A percentile compares a stretch with the other conserved stretches of the same genome.
Evolutionary conservation across 1,139 yeast species (phyloP).

Genomic region (Sugiyamaella pinicola): DNA sequence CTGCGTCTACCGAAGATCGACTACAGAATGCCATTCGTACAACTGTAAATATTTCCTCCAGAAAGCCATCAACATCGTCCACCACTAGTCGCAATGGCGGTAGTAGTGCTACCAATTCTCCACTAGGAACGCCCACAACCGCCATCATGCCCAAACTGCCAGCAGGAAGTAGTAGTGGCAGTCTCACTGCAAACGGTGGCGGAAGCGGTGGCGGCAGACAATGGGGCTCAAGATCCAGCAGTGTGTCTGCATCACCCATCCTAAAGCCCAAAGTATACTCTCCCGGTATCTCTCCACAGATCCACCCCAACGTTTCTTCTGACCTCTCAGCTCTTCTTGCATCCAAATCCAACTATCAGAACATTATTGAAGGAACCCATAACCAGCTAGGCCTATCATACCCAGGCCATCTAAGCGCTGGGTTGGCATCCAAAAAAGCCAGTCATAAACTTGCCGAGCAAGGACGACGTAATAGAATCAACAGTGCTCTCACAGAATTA

Average conservation of each 20-base stretch:
- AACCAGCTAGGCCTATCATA: slow-evolving; percentile 45
- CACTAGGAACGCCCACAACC: slow-evolving; percentile 27
- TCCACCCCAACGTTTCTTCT: slow-evolving; percentile 29
- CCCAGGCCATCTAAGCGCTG: slow-evolving; percentile 46
- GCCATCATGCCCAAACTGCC: slow-evolving; percentile 31
- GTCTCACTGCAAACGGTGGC: slow-evolving; percentile 16
- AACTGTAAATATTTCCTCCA: slow-evolving; percentile 30
- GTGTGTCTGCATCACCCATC: slow-evolving; percentile 31
- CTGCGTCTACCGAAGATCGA: slow-evolving; percentile 32
- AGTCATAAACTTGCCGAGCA: slow-evolving; percentile 95
- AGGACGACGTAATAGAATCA: slow-evolving; percentile 91
- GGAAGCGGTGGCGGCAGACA: slow-evolving; percentile 12
- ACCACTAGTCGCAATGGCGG: slow-evolving; percentile 16
- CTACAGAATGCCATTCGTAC: slow-evolving; percentile 35
- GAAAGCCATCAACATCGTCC: slow-evolving; percentile 17
- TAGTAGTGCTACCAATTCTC: slow-evolving; percentile 22
- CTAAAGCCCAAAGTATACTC: slow-evolving; percentile 32
- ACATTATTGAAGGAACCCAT: slow-evolving; percentile 49
- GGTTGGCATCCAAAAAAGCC: slow-evolving; percentile 51
- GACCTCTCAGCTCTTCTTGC: slow-evolving; percentile 43
- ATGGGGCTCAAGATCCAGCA: slow-evolving; percentile 25
- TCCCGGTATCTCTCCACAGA: slow-evolving; percentile 30
- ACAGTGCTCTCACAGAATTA: slow-evolving; percentile 77
- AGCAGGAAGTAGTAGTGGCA: slow-evolving; percentile 16
- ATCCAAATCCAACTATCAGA: slow-evolving; percentile 48